These are phyloP conservation scores for Hypoxylon sp. DNA, from an alignment of 2,329 filamentous ascomycete species.

Conservation along the genomic window DNA sequence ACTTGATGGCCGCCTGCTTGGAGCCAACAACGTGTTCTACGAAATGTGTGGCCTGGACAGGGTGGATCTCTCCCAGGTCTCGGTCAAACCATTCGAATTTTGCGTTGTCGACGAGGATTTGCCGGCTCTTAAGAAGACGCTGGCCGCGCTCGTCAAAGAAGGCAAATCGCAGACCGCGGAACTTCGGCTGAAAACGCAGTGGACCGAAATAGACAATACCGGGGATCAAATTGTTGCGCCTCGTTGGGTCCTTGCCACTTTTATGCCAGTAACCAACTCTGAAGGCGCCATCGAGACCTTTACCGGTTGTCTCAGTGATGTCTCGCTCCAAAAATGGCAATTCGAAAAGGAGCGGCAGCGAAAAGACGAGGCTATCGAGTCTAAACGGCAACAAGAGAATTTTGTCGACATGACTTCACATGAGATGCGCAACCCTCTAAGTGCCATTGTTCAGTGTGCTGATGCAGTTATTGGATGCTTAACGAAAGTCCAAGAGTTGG, in stretches of 20 bases:
- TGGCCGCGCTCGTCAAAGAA: constrained; percentile 59
- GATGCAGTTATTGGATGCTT: constrained; percentile 75
- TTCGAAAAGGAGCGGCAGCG: constrained; percentile 62
- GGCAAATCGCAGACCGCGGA: constrained; percentile 64
- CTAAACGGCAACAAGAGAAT: constrained; percentile 80
- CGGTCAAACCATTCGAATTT: constrained; percentile 62
- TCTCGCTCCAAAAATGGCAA: constrained; percentile 66
- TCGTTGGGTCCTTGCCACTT: constrained; percentile 65
- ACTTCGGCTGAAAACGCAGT: constrained; percentile 64
- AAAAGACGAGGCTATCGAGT: constrained; percentile 69
- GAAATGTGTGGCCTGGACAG: constrained; percentile 66
- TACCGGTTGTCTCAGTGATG: constrained; percentile 65
- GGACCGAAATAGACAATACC: constrained; percentile 62
- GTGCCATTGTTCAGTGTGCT: constrained; percentile 80
- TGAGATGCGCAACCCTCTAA: constrained; percentile 81
- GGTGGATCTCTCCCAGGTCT: constrained; percentile 57
- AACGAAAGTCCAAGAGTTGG: constrained; percentile 60
- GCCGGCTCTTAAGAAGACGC: constrained; percentile 57
- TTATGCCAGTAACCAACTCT: constrained; percentile 65
- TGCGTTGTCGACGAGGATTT: constrained; percentile 64
- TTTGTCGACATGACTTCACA: constrained; percentile 84
- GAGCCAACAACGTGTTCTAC: constrained; percentile 69
- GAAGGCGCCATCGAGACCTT: constrained; percentile 65
- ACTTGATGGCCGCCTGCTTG: constrained; percentile 64
- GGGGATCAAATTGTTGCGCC: constrained; percentile 62